Percentiles rank a stretch among this genome's conserved stretches.
phyloP scores from a whole-genome alignment of 2,329 filamentous ascomycete genomes.

The Fusarium anguioides region DNA sequence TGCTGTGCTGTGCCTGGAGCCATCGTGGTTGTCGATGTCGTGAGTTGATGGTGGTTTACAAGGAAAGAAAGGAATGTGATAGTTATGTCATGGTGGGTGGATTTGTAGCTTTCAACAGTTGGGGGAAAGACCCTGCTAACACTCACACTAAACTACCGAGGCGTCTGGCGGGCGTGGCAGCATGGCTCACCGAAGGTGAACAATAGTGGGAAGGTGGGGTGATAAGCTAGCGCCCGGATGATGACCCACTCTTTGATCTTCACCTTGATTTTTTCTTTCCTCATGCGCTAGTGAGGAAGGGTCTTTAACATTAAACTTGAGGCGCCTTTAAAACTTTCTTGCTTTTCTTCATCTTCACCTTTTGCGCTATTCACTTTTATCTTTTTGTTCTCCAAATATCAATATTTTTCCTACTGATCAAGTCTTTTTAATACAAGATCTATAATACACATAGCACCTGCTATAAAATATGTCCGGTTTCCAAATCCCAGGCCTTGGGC shows the following conservation, averaged over 20 bases:
- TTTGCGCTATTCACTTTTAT: constrained; percentile 11
- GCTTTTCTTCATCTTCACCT: constrained; percentile 6
- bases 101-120: constrained; percentile 46
- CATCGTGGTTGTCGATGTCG: constrained; percentile 50
- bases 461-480: constrained; percentile 53
- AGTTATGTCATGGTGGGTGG: constrained; percentile 43
- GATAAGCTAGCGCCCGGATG: constrained; percentile 23
- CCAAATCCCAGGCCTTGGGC: constrained; percentile 57
- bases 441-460: neutral
- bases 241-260: constrained; percentile 39
- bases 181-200: constrained; percentile 30
- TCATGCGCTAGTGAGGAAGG: constrained; percentile 24
- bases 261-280: constrained; percentile 50
- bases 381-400: neutral
- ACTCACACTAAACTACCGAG: constrained; percentile 1
- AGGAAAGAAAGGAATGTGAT: constrained; percentile 40
- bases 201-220: constrained; percentile 21
- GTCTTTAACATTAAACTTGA: constrained; percentile 14
- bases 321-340: constrained; percentile 18
- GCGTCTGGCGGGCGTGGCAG: neutral
- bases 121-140: constrained; percentile 27
- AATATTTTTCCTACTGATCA: neutral
- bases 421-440: neutral
- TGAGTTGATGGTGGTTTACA: constrained; percentile 32
- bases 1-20: constrained; percentile 50